A percentile compares a stretch with the other conserved stretches of the same genome.
Conservation (phyloP, 176 grass and related monocot genomes). For the Secale cereale region DNA sequence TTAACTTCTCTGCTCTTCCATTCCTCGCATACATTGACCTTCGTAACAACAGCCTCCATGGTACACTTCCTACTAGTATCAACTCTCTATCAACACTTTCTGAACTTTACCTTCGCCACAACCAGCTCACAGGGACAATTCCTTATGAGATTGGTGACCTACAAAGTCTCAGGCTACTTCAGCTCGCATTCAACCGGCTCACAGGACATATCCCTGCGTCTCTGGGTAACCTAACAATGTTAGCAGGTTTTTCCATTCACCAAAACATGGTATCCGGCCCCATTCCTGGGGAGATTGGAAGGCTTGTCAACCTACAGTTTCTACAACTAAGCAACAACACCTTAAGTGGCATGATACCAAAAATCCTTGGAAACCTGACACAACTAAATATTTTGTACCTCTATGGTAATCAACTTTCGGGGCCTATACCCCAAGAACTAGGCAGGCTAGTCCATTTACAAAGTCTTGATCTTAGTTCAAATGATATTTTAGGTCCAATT, state of each 20-base stretch:
- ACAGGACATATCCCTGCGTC: slow-evolving; percentile 20
- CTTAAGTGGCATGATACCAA: not conserved
- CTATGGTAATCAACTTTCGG: not conserved
- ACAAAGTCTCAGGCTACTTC: not conserved
- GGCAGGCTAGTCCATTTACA: not conserved
- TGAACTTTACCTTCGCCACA: too few relatives aligned
- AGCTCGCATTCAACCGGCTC: not conserved
- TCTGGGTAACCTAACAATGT: not conserved
- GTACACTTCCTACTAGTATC: not conserved
- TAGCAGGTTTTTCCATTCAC: not conserved
- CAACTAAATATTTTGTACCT: not conserved
- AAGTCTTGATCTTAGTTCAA: not conserved
- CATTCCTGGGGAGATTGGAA: slow-evolving; percentile 10
- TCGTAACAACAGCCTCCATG: not conserved
- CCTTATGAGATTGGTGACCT: not conserved
- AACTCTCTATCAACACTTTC: not conserved
- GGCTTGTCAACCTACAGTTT: not conserved
- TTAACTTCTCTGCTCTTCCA: not conserved
- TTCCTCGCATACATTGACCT: not conserved
- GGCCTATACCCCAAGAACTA: not conserved
- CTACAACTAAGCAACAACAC: not conserved
- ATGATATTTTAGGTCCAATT: too few relatives aligned
- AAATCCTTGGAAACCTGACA: not conserved
- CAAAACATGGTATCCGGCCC: not conserved
- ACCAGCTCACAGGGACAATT: too few relatives aligned